Evolutionary conservation across 2,329 filamentous ascomycete genomes (phyloP).

Genomic region (Bretziella fagacearum): DNA sequence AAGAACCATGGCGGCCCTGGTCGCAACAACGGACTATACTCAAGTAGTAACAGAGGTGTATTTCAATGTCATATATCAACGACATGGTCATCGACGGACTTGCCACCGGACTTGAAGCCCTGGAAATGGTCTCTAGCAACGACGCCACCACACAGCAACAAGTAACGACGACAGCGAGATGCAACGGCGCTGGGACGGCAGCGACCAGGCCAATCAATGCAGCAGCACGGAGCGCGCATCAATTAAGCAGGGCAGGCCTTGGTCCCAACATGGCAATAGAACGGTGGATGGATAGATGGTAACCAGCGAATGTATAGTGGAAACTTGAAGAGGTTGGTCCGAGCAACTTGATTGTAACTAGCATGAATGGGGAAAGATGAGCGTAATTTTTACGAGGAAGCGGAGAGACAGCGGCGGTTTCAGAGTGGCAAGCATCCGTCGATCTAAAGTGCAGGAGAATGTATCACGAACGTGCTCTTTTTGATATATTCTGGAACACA

Average conservation of each 20-base stretch:
- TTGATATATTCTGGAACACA: background rate
- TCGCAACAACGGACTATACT: background rate
- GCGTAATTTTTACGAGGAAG: conserved; percentile 3
- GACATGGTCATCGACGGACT: background rate
- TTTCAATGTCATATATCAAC: background rate
- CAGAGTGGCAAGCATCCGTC: conserved; percentile 3
- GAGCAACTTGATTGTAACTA: background rate
- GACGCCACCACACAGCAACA: background rate
- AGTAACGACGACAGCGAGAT: conserved; percentile 4
- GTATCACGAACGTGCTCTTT: background rate
- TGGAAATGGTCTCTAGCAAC: background rate
- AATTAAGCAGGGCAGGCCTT: background rate
- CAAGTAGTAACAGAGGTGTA: background rate
- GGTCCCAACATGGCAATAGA: background rate
- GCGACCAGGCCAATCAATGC: conserved; percentile 3
- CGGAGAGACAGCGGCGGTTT: conserved; percentile 2
- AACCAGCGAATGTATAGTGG: background rate
- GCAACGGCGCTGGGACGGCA: background rate
- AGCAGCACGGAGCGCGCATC: conserved; percentile 4
- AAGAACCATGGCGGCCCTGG: background rate
- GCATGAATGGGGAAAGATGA: conserved; percentile 11
- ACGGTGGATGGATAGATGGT: background rate
- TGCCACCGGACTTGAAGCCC: background rate
- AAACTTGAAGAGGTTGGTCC: conserved; percentile 1
- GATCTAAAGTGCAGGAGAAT: background rate